These are phyloP conservation scores for Erigeron canadensis DNA, from an alignment of 129 eudicot genomes.

Conservation along the genomic window DNA sequence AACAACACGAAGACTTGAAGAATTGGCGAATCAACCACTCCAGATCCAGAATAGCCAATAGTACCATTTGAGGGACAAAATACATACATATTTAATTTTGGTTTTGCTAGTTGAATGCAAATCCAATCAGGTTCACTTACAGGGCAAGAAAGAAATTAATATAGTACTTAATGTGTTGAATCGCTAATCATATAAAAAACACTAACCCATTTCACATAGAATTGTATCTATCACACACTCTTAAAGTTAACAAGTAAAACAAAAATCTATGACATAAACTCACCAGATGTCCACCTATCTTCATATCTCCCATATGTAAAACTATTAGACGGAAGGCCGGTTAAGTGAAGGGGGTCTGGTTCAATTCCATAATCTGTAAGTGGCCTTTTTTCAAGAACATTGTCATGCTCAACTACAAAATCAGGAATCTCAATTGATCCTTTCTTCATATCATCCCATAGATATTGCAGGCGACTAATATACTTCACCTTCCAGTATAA, in stretches of 20 bases:
- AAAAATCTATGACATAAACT: conserved; percentile 45
- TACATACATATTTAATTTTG: not conserved
- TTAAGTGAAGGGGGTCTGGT: conserved; percentile 76
- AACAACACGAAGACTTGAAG: no score
- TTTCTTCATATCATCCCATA: conserved; percentile 91
- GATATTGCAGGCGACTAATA: conserved; percentile 84
- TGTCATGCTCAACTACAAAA: conserved; percentile 74
- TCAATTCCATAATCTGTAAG: conserved; percentile 92
- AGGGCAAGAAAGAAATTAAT: not conserved
- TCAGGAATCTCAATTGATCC: conserved; percentile 91
- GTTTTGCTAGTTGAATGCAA: not conserved
- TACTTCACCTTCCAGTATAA: conserved; percentile 94
- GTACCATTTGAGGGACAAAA: no score
- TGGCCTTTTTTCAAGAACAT: conserved; percentile 83
- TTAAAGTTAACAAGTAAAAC: not conserved
- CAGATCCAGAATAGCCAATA: no score
- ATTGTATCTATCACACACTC: not conserved
- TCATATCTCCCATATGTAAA: conserved; percentile 64
- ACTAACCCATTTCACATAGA: not conserved
- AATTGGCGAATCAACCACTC: no score
- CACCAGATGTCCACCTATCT: conserved; percentile 68
- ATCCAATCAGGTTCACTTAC: not conserved
- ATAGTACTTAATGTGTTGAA: not conserved
- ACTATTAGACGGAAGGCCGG: conserved; percentile 54
- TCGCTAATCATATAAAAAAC: not conserved